phyloP scores from a whole-genome alignment of 257 asterid genomes.

The Solanum dulcamara region DNA sequence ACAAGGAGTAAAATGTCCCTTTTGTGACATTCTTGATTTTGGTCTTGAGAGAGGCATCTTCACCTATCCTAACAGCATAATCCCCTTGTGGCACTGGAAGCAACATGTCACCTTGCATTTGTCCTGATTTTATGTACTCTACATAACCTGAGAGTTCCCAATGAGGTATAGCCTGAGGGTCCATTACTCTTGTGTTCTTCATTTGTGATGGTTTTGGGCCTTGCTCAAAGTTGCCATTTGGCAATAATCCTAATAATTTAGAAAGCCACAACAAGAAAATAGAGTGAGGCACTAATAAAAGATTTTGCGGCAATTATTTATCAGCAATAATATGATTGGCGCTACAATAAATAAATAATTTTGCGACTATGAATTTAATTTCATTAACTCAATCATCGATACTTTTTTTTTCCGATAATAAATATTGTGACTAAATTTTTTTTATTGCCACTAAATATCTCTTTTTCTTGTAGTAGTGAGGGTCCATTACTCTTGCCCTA shows the following conservation, averaged over 20 bases:
- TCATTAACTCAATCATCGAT: too few relatives aligned
- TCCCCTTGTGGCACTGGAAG: constrained; percentile 13
- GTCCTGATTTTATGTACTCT: constrained; percentile 14
- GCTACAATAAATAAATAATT: too few relatives aligned
- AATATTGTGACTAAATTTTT: too few relatives aligned
- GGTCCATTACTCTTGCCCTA: not conserved
- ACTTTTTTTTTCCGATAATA: too few relatives aligned
- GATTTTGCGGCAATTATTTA: too few relatives aligned
- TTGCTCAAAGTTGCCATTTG: constrained; percentile 14
- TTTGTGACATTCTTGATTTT: not conserved
- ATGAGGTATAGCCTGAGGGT: constrained; percentile 6
- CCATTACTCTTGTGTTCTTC: constrained; percentile 4
- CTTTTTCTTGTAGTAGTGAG: too few relatives aligned
- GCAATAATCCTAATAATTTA: constrained; percentile 6
- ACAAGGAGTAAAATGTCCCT: constrained; percentile 4
- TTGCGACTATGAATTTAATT: too few relatives aligned
- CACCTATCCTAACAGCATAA: constrained; percentile 18
- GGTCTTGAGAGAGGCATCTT: constrained; percentile 5
- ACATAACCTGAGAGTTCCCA: constrained; percentile 18
- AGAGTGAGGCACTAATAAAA: too few relatives aligned
- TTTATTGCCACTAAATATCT: too few relatives aligned
- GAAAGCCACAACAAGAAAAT: not conserved
- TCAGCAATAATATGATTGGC: too few relatives aligned
- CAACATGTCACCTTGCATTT: constrained; percentile 20
- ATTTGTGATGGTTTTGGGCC: constrained; percentile 14